Percentiles rank a stretch among this genome's conserved stretches.
These are phyloP conservation scores for Xanthoceras sorbifolium DNA, from an alignment of 345 rosid genomes.

Conservation along the genomic window DNA sequence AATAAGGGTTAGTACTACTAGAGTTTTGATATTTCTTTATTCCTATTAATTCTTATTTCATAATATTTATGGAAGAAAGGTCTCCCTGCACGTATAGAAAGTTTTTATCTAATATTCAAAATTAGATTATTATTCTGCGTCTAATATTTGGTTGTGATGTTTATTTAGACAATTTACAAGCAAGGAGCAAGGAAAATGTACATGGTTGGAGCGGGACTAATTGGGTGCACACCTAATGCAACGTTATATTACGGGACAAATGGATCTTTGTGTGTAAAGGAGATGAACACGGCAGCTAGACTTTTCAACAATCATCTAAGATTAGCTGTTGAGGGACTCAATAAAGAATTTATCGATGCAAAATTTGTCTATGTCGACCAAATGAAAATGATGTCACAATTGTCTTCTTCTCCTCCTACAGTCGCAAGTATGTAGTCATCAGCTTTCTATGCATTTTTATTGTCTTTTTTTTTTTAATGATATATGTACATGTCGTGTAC, in stretches of 20 bases:
- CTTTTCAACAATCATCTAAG: slow-evolving; percentile 55
- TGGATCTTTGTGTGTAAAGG: slow-evolving; percentile 37
- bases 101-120: too few species aligned
- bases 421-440: background rate
- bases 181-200: slow-evolving; percentile 66
- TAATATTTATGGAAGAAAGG: too few species aligned
- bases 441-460: background rate
- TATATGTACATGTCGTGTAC: too few species aligned
- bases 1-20: slow-evolving; percentile 24
- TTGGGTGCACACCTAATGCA: slow-evolving; percentile 78
- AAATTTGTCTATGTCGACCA: slow-evolving; percentile 38
- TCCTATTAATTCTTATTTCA: too few species aligned
- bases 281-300: slow-evolving; percentile 48
- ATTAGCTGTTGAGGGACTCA: slow-evolving; percentile 54
- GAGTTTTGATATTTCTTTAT: background rate
- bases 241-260: slow-evolving; percentile 34
- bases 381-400: background rate
- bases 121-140: too few species aligned
- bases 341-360: slow-evolving; percentile 47
- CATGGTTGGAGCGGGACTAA: slow-evolving; percentile 55
- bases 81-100: too few species aligned
- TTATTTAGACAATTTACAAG: slow-evolving; percentile 47
- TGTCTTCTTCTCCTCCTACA: background rate
- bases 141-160: too few species aligned
- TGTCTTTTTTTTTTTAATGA: background rate